phyloP scores from a whole-genome alignment of 2,329 filamentous ascomycete genomes.

The Fusarium sp. region DNA sequence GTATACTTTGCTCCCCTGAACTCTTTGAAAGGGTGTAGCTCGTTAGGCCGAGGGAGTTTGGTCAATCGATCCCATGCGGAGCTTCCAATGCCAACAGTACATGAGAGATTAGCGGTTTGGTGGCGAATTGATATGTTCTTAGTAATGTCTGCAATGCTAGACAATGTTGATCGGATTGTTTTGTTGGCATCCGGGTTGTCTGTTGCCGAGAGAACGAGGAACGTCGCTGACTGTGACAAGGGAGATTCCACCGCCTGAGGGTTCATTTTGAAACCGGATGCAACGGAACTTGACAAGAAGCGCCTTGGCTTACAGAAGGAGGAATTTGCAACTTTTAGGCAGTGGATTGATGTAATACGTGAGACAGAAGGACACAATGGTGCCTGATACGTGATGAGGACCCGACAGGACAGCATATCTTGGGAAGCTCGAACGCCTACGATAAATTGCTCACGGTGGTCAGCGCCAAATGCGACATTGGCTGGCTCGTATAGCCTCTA shows the following conservation, averaged over 20 bases:
- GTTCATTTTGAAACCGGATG: constrained; percentile 15
- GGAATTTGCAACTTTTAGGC: neutral
- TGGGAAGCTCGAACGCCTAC: neutral
- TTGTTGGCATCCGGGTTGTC: constrained; percentile 46
- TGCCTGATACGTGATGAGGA: neutral
- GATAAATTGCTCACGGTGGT: neutral
- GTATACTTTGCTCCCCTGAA: constrained; percentile 58
- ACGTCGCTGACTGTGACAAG: constrained; percentile 61
- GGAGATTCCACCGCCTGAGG: constrained; percentile 58
- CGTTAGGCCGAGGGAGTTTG: constrained; percentile 53
- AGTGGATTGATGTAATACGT: neutral
- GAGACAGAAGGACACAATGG: neutral
- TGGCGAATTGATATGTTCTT: constrained; percentile 64
- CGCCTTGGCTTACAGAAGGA: neutral
- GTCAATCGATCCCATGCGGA: constrained; percentile 59
- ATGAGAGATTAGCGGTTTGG: constrained; percentile 53
- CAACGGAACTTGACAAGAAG: neutral
- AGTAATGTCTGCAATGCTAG: constrained; percentile 53
- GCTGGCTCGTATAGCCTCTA: neutral
- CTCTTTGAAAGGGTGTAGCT: constrained; percentile 59
- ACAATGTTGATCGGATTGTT: constrained; percentile 55
- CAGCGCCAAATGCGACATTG: neutral
- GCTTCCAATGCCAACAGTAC: constrained; percentile 63
- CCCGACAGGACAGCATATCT: neutral
- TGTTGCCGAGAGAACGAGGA: constrained; percentile 58